Base-by-base conservation (phyloP, 805 yeast species). In the Monosporozyma solicola region DNA sequence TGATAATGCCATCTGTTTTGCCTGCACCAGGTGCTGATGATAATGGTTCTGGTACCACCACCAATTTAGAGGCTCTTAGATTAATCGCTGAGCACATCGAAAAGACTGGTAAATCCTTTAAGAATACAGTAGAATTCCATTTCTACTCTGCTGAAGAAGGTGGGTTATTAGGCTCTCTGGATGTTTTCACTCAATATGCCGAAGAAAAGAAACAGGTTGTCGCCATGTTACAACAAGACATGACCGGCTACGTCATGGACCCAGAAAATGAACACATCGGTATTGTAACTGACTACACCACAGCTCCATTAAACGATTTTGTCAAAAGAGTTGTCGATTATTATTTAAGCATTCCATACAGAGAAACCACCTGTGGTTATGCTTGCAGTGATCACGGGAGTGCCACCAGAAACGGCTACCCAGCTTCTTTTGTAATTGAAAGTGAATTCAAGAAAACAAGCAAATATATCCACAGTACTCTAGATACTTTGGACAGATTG, bases 1-100 rank as follows among this genome's bases (percentile, higher is more conserved):
- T 87, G 52, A 59, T 87, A 45, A 75, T 87, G 53, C 97, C 96
- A 9, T 75, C 75, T 46, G 56, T 82, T 20, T 64, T 85, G 58
- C 75, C 80, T 25, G 88, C 96, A 0, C 97, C 97, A 1, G 98
- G 98, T 2, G 97, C 96, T 3, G 98, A 92, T 65, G 98, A 92
- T 65, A 87, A 91, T 67, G 95, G 96, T 2, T 81, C 91, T 3
- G 98, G 97, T 9, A 84, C 91, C 4, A 82, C 85, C 3, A 84
- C 95, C 2, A 78, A 80, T 33, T 68, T 90, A 52, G 95, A 90
- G 66, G 82, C 90, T 1, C 76, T 90, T 60, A 76, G 94, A 58
- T 69, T 86, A 15, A 70, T 88, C 29, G 67, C 78, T 7, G 73
- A 70, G 37, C 56, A 58, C 48, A 50, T 61, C 15, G 33, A 57